phyloP scores from a whole-genome alignment of 768 basidiomycete species.

The Naganishia vaughanmartiniae region DNA sequence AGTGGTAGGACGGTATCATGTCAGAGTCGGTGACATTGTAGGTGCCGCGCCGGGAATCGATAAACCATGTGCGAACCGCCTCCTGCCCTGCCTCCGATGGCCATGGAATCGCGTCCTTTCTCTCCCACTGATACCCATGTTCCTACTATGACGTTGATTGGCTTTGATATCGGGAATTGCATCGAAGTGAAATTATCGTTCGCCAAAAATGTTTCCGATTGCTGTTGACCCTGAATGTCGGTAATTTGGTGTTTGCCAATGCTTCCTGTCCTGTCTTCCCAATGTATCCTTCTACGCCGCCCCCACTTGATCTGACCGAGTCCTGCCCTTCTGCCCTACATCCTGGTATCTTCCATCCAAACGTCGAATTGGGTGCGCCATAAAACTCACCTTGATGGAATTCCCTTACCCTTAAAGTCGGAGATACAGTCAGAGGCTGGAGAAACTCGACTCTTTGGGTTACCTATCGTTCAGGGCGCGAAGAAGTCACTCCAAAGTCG shows the following conservation, averaged over 20 bases:
- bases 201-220: not conserved
- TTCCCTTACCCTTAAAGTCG: constrained; percentile 27
- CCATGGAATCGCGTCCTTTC: too few species aligned
- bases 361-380: not conserved
- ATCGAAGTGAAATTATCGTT: too few species aligned
- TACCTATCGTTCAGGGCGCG: not conserved
- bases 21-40: too few species aligned
- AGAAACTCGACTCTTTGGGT: not conserved
- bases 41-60: too few species aligned
- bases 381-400: constrained; percentile 21
- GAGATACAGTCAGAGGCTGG: constrained; percentile 12
- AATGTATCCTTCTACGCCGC: not conserved
- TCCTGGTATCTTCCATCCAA: not conserved
- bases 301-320: constrained; percentile 12
- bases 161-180: too few species aligned
- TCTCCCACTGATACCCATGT: too few species aligned
- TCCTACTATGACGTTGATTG: too few species aligned
- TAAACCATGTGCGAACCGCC: too few species aligned
- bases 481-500: not conserved
- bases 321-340: not conserved
- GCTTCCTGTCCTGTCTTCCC: not conserved
- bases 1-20: too few species aligned
- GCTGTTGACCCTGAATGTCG: not conserved
- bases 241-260: not conserved
- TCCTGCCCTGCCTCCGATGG: too few species aligned